phyloP scores from a whole-genome alignment of 1,284 basidiomycete genomes.

The Anthracocystis panici-leucophaei region DNA sequence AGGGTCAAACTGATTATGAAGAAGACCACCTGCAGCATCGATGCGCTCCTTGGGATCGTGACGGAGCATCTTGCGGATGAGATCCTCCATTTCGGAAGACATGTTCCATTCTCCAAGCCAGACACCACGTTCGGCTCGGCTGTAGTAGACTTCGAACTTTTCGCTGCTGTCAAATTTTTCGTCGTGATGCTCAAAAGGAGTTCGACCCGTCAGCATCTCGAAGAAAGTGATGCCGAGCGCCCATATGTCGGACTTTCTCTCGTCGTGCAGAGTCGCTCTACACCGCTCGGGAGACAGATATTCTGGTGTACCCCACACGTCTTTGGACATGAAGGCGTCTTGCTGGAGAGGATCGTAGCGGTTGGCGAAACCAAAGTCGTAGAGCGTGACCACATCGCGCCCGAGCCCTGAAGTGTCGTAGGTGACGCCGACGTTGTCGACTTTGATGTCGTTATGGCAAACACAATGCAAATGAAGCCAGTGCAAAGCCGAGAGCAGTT shows the following conservation, averaged over 20 bases:
- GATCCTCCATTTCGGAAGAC: slow-evolving; percentile 42
- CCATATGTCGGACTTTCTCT: slow-evolving; percentile 59
- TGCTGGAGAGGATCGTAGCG: slow-evolving; percentile 46
- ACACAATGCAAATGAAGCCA: slow-evolving; percentile 59
- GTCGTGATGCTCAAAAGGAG: slow-evolving; percentile 59
- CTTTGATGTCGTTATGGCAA: slow-evolving; percentile 64
- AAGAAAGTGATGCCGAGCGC: slow-evolving; percentile 63
- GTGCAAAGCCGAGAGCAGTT: slow-evolving; percentile 49
- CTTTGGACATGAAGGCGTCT: slow-evolving; percentile 46
- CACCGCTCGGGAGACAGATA: slow-evolving; percentile 61
- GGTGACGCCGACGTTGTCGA: slow-evolving; percentile 55
- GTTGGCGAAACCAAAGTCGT: slow-evolving; percentile 63
- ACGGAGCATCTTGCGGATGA: slow-evolving; percentile 52
- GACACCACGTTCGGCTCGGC: slow-evolving; percentile 39
- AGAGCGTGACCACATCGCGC: slow-evolving; percentile 28
- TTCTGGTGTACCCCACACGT: slow-evolving; percentile 58
- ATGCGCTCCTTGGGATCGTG: slow-evolving; percentile 35
- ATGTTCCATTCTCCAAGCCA: slow-evolving; percentile 57
- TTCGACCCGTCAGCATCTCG: slow-evolving; percentile 60
- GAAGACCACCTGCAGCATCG: slow-evolving; percentile 44
- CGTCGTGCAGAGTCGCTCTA: slow-evolving; percentile 52
- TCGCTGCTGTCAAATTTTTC: slow-evolving; percentile 54
- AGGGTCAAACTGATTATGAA: slow-evolving; percentile 46
- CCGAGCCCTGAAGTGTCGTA: slow-evolving; percentile 45
- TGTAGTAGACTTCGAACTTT: slow-evolving; percentile 56